Evolutionary conservation across 805 yeast species (phyloP).

Genomic region (Metschnikowia lochheadii): DNA sequence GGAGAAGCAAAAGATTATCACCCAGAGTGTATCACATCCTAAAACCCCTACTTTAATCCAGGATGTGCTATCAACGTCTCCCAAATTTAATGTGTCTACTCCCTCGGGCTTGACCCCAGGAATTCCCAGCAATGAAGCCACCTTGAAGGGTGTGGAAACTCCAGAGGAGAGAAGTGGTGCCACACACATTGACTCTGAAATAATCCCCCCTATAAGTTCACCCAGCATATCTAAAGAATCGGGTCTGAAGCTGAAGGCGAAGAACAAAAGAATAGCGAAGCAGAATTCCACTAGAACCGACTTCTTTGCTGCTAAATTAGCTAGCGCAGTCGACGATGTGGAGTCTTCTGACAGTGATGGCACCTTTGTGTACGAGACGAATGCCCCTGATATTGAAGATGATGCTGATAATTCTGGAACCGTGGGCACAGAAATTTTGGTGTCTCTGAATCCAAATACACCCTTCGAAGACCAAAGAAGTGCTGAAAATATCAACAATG

Average conservation of each 20-base stretch:
- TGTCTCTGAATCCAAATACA: not conserved
- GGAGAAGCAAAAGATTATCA: conserved; percentile 40
- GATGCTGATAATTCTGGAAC: conserved; percentile 5
- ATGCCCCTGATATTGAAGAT: conserved; percentile 22
- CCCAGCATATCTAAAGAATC: conserved; percentile 7
- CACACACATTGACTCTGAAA: conserved; percentile 1
- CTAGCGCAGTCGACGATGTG: conserved; percentile 89
- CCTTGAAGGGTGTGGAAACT: not conserved
- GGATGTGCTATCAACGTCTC: conserved; percentile 35
- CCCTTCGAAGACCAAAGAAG: conserved; percentile 6
- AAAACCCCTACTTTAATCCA: conserved; percentile 33
- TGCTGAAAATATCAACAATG: conserved; percentile 12
- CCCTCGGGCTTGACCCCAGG: not conserved
- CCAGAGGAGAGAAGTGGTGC: conserved; percentile 2
- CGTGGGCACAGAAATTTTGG: conserved; percentile 1
- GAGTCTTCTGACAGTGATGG: conserved; percentile 88
- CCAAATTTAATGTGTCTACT: conserved; percentile 17
- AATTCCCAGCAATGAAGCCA: not conserved
- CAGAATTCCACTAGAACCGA: conserved; percentile 78
- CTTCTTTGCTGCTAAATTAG: conserved; percentile 90
- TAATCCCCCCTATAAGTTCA: not conserved
- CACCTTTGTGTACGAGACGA: conserved; percentile 87
- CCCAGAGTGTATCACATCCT: conserved; percentile 19
- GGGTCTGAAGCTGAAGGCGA: conserved; percentile 8
- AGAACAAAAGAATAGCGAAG: conserved; percentile 31